Percentiles rank a stretch among this genome's conserved stretches.
phyloP scores from a whole-genome alignment of 495 filamentous ascomycete species.

The Aspergillus homomorphus region DNA sequence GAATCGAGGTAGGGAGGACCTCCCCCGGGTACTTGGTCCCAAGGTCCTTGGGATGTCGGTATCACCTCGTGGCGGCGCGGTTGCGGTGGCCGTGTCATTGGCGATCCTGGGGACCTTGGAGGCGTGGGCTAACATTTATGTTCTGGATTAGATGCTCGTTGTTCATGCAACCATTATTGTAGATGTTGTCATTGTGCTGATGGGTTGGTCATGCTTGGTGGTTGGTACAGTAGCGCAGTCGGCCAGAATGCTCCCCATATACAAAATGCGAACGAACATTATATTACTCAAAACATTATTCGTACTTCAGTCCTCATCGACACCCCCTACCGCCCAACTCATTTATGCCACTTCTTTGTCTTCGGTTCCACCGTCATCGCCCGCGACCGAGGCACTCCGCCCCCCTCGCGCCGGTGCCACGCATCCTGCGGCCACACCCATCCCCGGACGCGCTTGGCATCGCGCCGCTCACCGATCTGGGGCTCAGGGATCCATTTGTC shows the following conservation, averaged over 20 bases:
- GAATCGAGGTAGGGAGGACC: no score
- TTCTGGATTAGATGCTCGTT: no score
- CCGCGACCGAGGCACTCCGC: constrained; percentile 28
- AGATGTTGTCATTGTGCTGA: no score
- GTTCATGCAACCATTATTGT: no score
- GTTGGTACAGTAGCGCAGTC: no score
- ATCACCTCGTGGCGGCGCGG: not conserved
- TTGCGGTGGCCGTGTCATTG: constrained; percentile 9
- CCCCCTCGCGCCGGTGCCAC: constrained; percentile 54
- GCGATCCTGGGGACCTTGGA: constrained; percentile 25
- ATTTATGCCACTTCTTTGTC: constrained; percentile 40
- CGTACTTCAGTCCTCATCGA: no score
- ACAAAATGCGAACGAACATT: no score
- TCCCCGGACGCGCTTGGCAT: constrained; percentile 75
- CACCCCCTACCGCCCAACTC: no score
- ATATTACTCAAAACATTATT: not conserved
- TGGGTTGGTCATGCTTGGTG: no score
- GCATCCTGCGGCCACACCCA: constrained; percentile 83
- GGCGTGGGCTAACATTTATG: no score
- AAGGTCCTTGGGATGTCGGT: constrained; percentile 30
- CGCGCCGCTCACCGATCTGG: constrained; percentile 75
- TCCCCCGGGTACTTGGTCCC: constrained; percentile 38
- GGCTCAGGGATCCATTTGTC: constrained; percentile 88
- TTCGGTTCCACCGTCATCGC: constrained; percentile 17
- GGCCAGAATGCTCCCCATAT: no score